These are phyloP conservation scores for Vitis hybrid DNA, from an alignment of 177 flowering plant genomes.

Conservation along the genomic window DNA sequence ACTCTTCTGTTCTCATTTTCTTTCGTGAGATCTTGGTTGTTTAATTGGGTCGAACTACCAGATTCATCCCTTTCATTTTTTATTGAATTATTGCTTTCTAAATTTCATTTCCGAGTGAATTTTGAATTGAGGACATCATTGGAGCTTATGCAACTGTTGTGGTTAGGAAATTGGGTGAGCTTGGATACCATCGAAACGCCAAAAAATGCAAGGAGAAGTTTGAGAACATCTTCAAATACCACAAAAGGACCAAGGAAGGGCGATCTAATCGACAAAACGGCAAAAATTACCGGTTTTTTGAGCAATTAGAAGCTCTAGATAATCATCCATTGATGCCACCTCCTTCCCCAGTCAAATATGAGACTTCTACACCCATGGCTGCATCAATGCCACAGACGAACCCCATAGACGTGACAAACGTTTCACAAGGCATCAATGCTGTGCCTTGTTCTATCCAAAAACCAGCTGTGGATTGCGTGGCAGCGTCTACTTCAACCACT, in stretches of 20 bases:
- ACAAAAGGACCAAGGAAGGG: conserved; percentile 80
- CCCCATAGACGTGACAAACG: not conserved
- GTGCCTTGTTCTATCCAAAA: too few relatives aligned
- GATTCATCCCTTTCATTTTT: conserved; percentile 10
- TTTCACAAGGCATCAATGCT: too few relatives aligned
- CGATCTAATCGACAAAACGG: conserved; percentile 55
- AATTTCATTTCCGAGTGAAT: not conserved
- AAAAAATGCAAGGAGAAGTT: conserved; percentile 96
- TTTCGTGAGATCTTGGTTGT: not conserved
- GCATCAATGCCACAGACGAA: conserved; percentile 12
- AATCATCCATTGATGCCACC: conserved; percentile 17
- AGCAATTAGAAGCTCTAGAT: conserved; percentile 74
- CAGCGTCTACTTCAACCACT: conserved; percentile 46
- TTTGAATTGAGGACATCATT: too few relatives aligned
- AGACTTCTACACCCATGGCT: conserved; percentile 11
- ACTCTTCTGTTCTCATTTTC: not conserved
- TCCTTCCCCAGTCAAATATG: not conserved
- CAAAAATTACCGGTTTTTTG: conserved; percentile 71
- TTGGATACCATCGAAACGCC: conserved; percentile 71
- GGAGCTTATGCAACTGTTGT: conserved; percentile 5
- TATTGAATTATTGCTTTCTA: not conserved
- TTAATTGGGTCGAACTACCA: not conserved
- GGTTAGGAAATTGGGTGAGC: conserved; percentile 75
- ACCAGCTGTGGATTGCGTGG: too few relatives aligned
- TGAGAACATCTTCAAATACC: conserved; percentile 87